phyloP scores from a whole-genome alignment of 2,329 filamentous ascomycete genomes.

The Scopulariopsis brevicaulis region DNA sequence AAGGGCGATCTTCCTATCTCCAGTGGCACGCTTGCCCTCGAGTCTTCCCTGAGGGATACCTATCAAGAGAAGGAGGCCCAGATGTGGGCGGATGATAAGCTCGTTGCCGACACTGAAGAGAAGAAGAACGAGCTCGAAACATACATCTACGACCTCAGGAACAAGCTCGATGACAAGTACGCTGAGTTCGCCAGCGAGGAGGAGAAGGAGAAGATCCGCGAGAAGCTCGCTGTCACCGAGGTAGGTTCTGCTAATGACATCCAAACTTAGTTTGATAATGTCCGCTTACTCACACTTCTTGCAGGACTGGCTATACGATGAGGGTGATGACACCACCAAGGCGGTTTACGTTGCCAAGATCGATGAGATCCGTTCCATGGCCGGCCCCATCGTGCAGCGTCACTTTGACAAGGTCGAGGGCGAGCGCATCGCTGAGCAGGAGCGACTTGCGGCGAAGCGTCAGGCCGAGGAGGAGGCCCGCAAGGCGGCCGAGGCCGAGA shows the following conservation, averaged over 20 bases:
- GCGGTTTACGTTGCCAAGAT: conserved; percentile 89
- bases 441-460: conserved; percentile 69
- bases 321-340: conserved; percentile 90
- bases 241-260: conserved; percentile 39
- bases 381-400: conserved; percentile 84
- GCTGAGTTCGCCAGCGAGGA: conserved; percentile 81
- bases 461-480: conserved; percentile 42
- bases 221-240: conserved; percentile 76
- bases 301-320: conserved; percentile 97
- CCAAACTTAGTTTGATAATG: neutral
- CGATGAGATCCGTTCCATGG: conserved; percentile 85
- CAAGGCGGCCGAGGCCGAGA: conserved; percentile 40
- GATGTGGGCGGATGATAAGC: conserved; percentile 98
- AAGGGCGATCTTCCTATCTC: conserved; percentile 91
- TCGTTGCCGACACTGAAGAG: conserved; percentile 94
- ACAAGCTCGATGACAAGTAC: conserved; percentile 89
- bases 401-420: conserved; percentile 91
- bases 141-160: conserved; percentile 92
- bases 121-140: conserved; percentile 99
- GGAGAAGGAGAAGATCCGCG: conserved; percentile 78
- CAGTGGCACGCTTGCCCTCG: conserved; percentile 70
- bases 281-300: neutral
- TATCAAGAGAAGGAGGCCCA: conserved; percentile 70
- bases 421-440: conserved; percentile 69
- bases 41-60: conserved; percentile 53